phyloP scores from a whole-genome alignment of 129 eudicot genomes.

The Escallonia rubra region DNA sequence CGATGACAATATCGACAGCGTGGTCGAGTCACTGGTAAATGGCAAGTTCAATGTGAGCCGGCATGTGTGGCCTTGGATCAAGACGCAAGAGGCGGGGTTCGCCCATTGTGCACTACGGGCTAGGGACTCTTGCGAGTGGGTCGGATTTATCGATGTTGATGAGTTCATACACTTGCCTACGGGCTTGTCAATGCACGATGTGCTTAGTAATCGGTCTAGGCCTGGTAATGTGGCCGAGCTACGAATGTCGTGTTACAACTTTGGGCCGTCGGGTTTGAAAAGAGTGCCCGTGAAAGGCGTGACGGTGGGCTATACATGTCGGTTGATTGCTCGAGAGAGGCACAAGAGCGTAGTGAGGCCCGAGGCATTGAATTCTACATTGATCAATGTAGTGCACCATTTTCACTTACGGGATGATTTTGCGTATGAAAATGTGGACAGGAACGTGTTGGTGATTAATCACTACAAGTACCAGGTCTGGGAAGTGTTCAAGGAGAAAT shows the following conservation, averaged over 20 bases:
- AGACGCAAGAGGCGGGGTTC: slow-evolving; percentile 87
- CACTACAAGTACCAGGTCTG: slow-evolving; percentile 95
- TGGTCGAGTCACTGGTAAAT: slow-evolving; percentile 26
- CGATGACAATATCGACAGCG: slow-evolving; percentile 38
- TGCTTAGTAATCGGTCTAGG: slow-evolving; percentile 24
- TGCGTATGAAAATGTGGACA: slow-evolving; percentile 25
- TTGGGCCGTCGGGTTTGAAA: slow-evolving; percentile 75
- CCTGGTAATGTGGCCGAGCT: slow-evolving; percentile 41
- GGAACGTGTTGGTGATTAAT: slow-evolving; percentile 51
- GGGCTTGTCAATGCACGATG: slow-evolving; percentile 19
- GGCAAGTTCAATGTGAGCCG: slow-evolving; percentile 36
- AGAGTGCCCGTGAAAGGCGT: slow-evolving; percentile 49
- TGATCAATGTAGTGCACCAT: slow-evolving; percentile 83
- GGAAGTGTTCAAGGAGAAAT: slow-evolving; percentile 77
- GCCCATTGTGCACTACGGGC: slow-evolving; percentile 76
- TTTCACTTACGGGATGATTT: slow-evolving; percentile 49
- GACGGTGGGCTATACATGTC: slow-evolving; percentile 63
- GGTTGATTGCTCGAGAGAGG: slow-evolving; percentile 53
- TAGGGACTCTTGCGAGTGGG: slow-evolving; percentile 65
- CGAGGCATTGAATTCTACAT: slow-evolving; percentile 43
- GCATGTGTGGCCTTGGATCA: slow-evolving; percentile 83
- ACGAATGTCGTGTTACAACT: slow-evolving; percentile 49
- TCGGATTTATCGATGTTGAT: slow-evolving; percentile 73
- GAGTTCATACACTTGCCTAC: slow-evolving; percentile 58
- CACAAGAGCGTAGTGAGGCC: slow-evolving; percentile 79